Evolutionary conservation across 768 basidiomycete species (phyloP).

Genomic region (Phallus indusiatus): DNA sequence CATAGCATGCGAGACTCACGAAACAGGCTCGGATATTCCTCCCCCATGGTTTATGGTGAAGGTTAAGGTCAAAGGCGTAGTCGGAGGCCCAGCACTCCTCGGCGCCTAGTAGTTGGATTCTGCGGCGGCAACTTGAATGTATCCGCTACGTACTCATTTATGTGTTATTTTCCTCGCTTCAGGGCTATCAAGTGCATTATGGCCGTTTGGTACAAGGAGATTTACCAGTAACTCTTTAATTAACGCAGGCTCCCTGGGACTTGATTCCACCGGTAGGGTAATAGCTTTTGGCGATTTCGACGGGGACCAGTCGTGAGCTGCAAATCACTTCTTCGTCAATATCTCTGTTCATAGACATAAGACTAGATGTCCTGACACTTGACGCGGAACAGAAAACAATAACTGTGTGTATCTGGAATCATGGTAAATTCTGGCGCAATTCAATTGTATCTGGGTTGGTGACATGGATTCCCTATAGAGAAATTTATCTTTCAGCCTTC

Average conservation of each 20-base stretch:
- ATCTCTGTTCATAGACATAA: conserved; percentile 22
- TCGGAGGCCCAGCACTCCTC: neutral
- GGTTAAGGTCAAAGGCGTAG: neutral
- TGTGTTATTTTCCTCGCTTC: neutral
- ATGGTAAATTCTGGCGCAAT: conserved; percentile 40
- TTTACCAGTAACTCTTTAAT: conserved; percentile 77
- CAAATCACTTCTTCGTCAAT: neutral
- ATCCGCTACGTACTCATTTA: neutral
- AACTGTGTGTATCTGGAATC: conserved; percentile 74
- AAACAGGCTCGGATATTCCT: conserved; percentile 77
- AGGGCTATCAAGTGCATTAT: conserved; percentile 24
- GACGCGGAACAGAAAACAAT: conserved; percentile 67
- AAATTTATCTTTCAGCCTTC: conserved; percentile 46
- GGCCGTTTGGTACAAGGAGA: conserved; percentile 85
- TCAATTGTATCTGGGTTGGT: conserved; percentile 1
- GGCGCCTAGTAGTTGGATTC: neutral
- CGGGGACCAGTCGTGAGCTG: conserved; percentile 84
- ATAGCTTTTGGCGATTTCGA: conserved; percentile 93
- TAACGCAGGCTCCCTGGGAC: conserved; percentile 69
- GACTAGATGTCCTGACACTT: conserved; percentile 74
- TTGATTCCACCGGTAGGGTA: conserved; percentile 62
- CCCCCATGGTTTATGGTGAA: conserved; percentile 40
- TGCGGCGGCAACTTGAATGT: neutral
- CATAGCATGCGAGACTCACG: conserved; percentile 41
- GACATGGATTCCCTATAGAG: conserved; percentile 31